Conservation (phyloP, 2,329 filamentous ascomycete species). For the Pseudogymnoascus sp. region DNA sequence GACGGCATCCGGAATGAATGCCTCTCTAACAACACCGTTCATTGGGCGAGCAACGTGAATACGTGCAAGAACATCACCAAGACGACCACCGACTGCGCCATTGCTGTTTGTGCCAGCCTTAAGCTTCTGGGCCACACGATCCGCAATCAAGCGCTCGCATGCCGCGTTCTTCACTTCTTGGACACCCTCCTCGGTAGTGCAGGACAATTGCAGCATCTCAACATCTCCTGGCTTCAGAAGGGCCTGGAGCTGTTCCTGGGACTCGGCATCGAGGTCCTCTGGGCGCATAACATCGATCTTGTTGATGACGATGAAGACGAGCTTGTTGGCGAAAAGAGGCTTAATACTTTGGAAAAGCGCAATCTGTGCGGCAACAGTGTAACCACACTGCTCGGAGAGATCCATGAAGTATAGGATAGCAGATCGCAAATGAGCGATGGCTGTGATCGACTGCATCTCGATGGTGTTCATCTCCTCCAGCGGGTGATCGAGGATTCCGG, state of each 20-base stretch:
- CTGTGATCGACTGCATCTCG: constrained; percentile 97
- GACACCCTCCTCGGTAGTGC: constrained; percentile 88
- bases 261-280: constrained; percentile 74
- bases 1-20: constrained; percentile 79
- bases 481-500: constrained; percentile 95
- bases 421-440: constrained; percentile 90
- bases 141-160: constrained; percentile 85
- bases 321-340: constrained; percentile 92
- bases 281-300: constrained; percentile 91
- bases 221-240: constrained; percentile 83
- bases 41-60: constrained; percentile 97
- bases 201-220: constrained; percentile 86
- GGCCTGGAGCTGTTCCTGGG: constrained; percentile 66
- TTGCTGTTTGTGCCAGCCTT: constrained; percentile 77
- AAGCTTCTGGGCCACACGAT: constrained; percentile 90
- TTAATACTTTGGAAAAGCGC: constrained; percentile 94
- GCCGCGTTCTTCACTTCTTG: constrained; percentile 92
- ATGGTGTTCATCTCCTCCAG: constrained; percentile 99
- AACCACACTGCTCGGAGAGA: constrained; percentile 91
- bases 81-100: constrained; percentile 67
- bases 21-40: constrained; percentile 67
- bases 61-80: constrained; percentile 83
- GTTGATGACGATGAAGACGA: constrained; percentile 95
- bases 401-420: constrained; percentile 99
- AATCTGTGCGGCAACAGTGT: constrained; percentile 86